These are phyloP conservation scores for Chamaecyparis obtusa DNA, from an alignment of 75 land plant species.

Conservation along the genomic window DNA sequence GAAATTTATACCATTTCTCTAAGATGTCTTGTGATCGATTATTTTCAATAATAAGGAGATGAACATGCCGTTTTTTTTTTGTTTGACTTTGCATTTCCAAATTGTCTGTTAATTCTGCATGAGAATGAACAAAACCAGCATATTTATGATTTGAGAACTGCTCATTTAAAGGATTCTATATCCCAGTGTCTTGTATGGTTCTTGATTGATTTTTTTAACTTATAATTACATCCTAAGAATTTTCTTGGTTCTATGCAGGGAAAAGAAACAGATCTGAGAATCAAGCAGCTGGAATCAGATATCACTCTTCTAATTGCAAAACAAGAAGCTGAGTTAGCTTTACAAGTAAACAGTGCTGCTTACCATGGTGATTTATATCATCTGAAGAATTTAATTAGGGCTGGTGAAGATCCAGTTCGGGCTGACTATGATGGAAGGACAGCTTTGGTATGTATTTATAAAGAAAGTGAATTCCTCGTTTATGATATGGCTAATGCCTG, in stretches of 20 bases:
- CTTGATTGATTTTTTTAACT: neutral
- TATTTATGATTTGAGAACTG: neutral
- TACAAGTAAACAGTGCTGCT: constrained; percentile 69
- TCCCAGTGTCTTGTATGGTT: neutral
- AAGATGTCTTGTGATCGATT: neutral
- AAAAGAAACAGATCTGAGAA: constrained; percentile 26
- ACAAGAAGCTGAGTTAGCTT: constrained; percentile 74
- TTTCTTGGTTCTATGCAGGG: constrained; percentile 26
- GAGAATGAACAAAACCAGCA: neutral
- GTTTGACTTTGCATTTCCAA: neutral
- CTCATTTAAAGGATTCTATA: neutral
- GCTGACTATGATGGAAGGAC: constrained; percentile 80
- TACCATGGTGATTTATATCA: constrained; percentile 67
- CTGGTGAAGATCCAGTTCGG: constrained; percentile 76
- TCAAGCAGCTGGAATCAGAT: constrained; percentile 66
- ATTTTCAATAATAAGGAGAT: neutral
- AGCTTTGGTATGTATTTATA: constrained; percentile 57
- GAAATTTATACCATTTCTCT: neutral
- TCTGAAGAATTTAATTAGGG: constrained; percentile 49
- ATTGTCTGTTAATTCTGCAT: neutral
- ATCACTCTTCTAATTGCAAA: constrained; percentile 53
- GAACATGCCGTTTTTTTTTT: neutral
- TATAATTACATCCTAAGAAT: neutral
- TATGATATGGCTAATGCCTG: neutral
- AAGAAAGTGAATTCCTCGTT: neutral